Evolutionary conservation across 1,284 basidiomycete genomes (phyloP).

Genomic region (Moesziomyces antarcticus): DNA sequence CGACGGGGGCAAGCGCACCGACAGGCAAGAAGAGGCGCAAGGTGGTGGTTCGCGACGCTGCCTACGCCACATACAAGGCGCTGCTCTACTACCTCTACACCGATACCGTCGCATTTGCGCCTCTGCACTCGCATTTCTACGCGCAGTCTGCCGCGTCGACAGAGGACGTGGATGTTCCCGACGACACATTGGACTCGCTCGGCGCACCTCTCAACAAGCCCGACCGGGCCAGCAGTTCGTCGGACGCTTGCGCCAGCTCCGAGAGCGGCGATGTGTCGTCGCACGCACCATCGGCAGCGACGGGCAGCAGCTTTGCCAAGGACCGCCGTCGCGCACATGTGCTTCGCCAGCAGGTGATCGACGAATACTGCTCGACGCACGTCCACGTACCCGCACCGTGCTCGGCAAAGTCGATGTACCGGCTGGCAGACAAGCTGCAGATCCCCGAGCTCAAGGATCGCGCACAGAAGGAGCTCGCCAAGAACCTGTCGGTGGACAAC

Average conservation of each 20-base stretch:
- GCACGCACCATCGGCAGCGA: neutral
- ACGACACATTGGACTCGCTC: neutral
- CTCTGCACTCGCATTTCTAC: slow-evolving; percentile 75
- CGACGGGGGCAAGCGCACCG: neutral
- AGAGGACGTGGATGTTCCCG: slow-evolving; percentile 1
- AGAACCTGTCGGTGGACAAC: slow-evolving; percentile 79
- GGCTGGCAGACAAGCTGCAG: slow-evolving; percentile 77
- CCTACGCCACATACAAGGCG: slow-evolving; percentile 83
- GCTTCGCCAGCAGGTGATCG: slow-evolving; percentile 47
- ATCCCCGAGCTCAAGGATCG: slow-evolving; percentile 77
- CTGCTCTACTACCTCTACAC: slow-evolving; percentile 88
- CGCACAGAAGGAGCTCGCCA: slow-evolving; percentile 81
- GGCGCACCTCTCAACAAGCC: slow-evolving; percentile 3
- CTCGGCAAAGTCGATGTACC: slow-evolving; percentile 86
- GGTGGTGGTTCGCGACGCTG: slow-evolving; percentile 77
- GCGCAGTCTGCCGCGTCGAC: slow-evolving; percentile 24
- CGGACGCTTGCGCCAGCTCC: slow-evolving; percentile 7
- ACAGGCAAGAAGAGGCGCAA: slow-evolving; percentile 40
- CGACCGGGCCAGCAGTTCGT: neutral
- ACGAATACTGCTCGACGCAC: slow-evolving; percentile 62
- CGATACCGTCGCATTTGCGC: slow-evolving; percentile 83
- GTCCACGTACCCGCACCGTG: slow-evolving; percentile 78
- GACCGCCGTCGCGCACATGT: slow-evolving; percentile 32
- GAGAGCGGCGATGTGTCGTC: slow-evolving; percentile 4
- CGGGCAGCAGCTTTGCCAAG: slow-evolving; percentile 14